These are phyloP conservation scores for Erysimum cheiranthoides DNA, from an alignment of 345 rosid genomes.

Conservation along the genomic window DNA sequence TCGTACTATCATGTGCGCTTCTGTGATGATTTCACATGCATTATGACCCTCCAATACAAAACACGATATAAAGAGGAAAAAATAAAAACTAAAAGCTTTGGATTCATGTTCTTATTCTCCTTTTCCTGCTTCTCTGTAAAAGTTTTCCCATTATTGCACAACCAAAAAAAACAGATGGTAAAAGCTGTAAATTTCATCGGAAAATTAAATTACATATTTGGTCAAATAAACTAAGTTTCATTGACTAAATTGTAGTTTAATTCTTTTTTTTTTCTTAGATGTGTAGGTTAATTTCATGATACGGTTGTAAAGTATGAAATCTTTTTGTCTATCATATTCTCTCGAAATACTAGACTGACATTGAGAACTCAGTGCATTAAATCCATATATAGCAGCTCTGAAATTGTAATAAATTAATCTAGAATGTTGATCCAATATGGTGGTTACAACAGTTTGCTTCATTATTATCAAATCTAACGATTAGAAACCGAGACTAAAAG, in stretches of 20 bases:
- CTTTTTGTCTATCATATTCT: not conserved
- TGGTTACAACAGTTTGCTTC: slow-evolving; percentile 9
- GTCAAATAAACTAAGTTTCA: not conserved
- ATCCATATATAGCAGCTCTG: not conserved
- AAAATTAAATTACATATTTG: not conserved
- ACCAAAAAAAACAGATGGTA: slow-evolving; percentile 26
- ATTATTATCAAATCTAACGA: not conserved
- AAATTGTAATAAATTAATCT: not conserved
- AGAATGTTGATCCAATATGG: slow-evolving; percentile 5
- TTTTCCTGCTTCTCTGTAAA: slow-evolving; percentile 37
- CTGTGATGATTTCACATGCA: slow-evolving; percentile 41
- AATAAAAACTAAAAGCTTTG: not conserved
- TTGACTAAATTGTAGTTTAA: not conserved
- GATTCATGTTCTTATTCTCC: slow-evolving; percentile 37
- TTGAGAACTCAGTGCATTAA: not conserved
- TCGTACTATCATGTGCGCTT: slow-evolving; percentile 42
- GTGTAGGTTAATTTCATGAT: not conserved
- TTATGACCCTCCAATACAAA: slow-evolving; percentile 39
- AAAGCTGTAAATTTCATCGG: not conserved
- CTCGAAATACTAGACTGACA: not conserved
- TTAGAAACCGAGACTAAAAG: slow-evolving; percentile 48
- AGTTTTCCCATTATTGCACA: slow-evolving; percentile 34
- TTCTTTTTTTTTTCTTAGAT: not conserved
- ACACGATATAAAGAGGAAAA: slow-evolving; percentile 30
- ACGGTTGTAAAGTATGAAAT: not conserved